Evolutionary conservation across 805 yeast species (phyloP), one percentile per base, ranked within the genome.

Genomic region (Kodamaea nitidulidarum): DNA sequence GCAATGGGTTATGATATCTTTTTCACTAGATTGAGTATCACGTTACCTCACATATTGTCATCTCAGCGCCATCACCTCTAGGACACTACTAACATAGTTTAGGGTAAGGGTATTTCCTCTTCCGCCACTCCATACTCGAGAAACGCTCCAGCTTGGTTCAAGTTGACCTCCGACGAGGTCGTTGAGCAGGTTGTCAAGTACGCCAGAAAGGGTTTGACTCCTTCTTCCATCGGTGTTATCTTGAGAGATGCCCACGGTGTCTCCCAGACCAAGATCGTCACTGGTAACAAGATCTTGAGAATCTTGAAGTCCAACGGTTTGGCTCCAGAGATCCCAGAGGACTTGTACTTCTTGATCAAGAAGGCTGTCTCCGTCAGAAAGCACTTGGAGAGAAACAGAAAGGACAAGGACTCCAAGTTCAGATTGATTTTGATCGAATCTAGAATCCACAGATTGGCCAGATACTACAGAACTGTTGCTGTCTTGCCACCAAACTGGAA

Each of bases 401-500:
- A 93, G 84, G 99, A 93, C 80, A 91, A 93, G 84, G 99, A 93
- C 79, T 93, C 98, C 63, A 93, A 93, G 80, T 93, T 93, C 95
- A 88, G 99, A 84, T 88, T 93, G 70, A 93, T 93, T 93, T 84
- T 93, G 75, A 90, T 93, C 74, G 99, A 93, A 81, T 91, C 98
- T 56, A 90, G 99, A 88, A 93, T 93, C 80, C 99, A 93, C 95
- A 91, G 99, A 84, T 86, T 93, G 71, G 96, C 98, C 61, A 87
- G 99, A 81, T 93, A 93, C 95, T 93, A 93, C 96, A 91, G 96
- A 88, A 87, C 96, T 64, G 96, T 88, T 64, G 80, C 95, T 67
- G 98, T 93, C 65, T 84, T 93, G 70, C 98, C 99, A 64, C 98
- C 99, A 72, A 90, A 85, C 93, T 93, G 99, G 99, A 93, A 93